phyloP scores from a whole-genome alignment of 2,329 filamentous ascomycete genomes.

The Neonectria neomacrospora region DNA sequence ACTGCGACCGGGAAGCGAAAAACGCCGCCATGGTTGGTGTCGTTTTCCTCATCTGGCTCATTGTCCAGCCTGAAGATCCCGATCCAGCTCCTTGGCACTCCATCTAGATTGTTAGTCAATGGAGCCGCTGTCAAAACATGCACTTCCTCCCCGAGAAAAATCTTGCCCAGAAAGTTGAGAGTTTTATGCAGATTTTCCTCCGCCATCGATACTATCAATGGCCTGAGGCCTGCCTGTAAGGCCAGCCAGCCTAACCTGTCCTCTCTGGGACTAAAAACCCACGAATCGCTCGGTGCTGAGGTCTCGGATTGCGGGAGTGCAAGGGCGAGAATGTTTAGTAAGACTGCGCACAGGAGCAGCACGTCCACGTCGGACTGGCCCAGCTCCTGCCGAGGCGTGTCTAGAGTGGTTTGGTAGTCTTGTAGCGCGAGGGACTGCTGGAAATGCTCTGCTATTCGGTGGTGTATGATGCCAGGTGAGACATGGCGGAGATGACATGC shows the following conservation, averaged over 20 bases:
- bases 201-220: conserved; percentile 15
- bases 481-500: conserved; percentile 20
- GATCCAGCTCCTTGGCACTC: conserved; percentile 8
- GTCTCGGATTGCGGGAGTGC: conserved; percentile 2
- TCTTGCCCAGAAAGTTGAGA: conserved; percentile 3
- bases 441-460: conserved; percentile 21
- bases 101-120: not conserved
- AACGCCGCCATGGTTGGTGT: not conserved
- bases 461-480: conserved; percentile 7
- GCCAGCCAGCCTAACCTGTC: conserved; percentile 18
- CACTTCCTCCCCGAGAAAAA: conserved; percentile 6
- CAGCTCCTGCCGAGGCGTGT: not conserved
- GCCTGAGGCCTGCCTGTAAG: conserved; percentile 13
- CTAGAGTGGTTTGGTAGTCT: conserved; percentile 7
- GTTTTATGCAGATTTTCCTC: not conserved
- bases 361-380: not conserved
- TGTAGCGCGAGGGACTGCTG: conserved; percentile 12
- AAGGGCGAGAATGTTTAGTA: conserved; percentile 16
- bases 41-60: not conserved
- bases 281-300: conserved; percentile 2
- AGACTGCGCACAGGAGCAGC: conserved; percentile 9
- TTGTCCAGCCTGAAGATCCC: conserved; percentile 2
- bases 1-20: conserved; percentile 14
- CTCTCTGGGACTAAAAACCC: conserved; percentile 8
- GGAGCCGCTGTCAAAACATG: not conserved